These are phyloP conservation scores for Yamagishiella unicocca DNA, from an alignment of 139 green algal species.

Conservation along the genomic window DNA sequence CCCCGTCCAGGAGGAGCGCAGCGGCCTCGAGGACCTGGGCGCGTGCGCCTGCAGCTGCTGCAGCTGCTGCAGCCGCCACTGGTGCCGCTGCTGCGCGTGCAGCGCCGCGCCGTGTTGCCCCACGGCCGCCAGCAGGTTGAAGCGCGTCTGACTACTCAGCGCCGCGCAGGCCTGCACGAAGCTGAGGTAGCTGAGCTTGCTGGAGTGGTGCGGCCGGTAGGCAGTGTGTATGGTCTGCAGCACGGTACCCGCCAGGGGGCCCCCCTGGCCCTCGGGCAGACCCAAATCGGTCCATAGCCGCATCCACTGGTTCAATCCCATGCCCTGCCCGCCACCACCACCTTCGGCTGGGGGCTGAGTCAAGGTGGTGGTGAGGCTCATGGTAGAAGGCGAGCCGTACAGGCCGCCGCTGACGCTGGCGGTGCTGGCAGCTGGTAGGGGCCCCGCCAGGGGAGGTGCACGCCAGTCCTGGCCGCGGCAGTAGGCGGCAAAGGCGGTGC, in stretches of 20 bases:
- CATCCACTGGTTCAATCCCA: conserved; percentile 8
- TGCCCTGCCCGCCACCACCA: background rate
- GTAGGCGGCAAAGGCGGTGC: conserved; percentile 22
- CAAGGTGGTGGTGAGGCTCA: background rate
- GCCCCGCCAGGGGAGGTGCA: no score
- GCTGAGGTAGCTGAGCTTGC: background rate
- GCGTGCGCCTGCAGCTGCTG: background rate
- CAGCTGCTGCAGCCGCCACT: background rate
- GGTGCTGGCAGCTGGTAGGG: background rate
- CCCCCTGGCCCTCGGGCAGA: background rate
- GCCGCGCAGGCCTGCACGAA: conserved; percentile 27
- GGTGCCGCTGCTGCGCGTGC: conserved; percentile 16
- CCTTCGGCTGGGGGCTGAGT: background rate
- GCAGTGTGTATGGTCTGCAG: conserved; percentile 17
- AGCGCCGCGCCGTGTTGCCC: conserved; percentile 16
- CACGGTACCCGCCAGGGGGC: conserved; percentile 1
- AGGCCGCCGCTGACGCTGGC: background rate
- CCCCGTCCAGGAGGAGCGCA: background rate
- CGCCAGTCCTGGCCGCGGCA: background rate
- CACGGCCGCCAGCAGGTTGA: background rate
- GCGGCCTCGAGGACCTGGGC: background rate
- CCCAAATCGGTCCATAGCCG: conserved; percentile 25
- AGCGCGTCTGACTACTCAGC: conserved; percentile 9
- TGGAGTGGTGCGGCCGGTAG: conserved; percentile 2
- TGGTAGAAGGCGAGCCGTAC: background rate